phyloP scores from a whole-genome alignment of 495 filamentous ascomycete genomes.

The Penicillium mononematosum region DNA sequence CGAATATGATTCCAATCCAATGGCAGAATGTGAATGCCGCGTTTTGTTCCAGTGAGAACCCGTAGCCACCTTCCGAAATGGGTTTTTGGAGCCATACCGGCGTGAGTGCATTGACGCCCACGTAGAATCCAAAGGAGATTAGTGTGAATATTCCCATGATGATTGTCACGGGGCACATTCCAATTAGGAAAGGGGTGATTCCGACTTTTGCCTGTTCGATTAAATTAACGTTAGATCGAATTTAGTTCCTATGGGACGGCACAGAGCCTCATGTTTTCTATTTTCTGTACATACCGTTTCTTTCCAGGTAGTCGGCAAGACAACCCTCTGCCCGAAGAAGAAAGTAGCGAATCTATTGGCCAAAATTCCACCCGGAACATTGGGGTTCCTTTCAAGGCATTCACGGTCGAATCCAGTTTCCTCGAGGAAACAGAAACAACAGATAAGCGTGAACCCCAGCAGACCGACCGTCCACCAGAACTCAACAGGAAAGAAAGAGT shows the following conservation, averaged over 20 bases:
- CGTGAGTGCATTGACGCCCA: slow-evolving; percentile 35
- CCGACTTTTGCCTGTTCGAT: slow-evolving; percentile 28
- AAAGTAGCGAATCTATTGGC: slow-evolving; percentile 46
- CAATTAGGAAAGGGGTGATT: slow-evolving; percentile 42
- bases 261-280: not conserved
- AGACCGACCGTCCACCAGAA: slow-evolving; percentile 54
- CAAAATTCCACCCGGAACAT: slow-evolving; percentile 28
- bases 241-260: not conserved
- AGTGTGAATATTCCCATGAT: slow-evolving; percentile 44
- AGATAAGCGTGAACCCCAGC: slow-evolving; percentile 38
- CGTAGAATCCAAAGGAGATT: slow-evolving; percentile 47
- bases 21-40: slow-evolving; percentile 49
- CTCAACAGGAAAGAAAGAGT: slow-evolving; percentile 42
- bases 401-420: slow-evolving; percentile 42
- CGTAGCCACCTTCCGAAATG: slow-evolving; percentile 45
- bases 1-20: slow-evolving; percentile 49
- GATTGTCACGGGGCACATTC: slow-evolving; percentile 43
- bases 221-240: slow-evolving; percentile 3
- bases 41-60: slow-evolving; percentile 46
- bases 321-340: slow-evolving; percentile 38
- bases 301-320: slow-evolving; percentile 29
- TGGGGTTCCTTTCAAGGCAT: slow-evolving; percentile 17
- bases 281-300: slow-evolving; percentile 27
- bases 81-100: slow-evolving; percentile 47
- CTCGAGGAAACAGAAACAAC: slow-evolving; percentile 47